Percentiles rank a stretch among this genome's conserved stretches.
phyloP scores from a whole-genome alignment of 192 early-diverging fungal genomes.

The Entophlyctis luteolus region DNA sequence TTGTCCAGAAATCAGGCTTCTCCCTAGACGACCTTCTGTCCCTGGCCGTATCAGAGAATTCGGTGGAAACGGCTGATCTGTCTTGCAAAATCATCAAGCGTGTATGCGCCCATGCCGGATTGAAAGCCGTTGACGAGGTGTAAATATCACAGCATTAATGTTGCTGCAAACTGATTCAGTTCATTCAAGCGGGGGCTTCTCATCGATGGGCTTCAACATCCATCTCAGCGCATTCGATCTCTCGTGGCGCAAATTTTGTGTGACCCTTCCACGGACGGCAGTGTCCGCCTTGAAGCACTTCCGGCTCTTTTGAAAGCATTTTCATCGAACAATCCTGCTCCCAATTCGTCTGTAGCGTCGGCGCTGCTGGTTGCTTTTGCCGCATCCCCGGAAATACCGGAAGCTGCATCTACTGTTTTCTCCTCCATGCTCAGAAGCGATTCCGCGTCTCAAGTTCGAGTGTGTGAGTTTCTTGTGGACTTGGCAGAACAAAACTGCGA shows the following conservation, averaged over 20 bases:
- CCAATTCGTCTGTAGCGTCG: not conserved
- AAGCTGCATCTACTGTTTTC: not conserved
- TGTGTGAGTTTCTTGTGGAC: too few relatives aligned
- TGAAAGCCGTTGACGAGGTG: conserved; percentile 1
- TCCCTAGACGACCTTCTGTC: too few relatives aligned
- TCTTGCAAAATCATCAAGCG: not conserved
- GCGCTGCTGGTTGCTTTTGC: not conserved
- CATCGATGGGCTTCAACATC: conserved; percentile 8
- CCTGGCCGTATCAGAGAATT: not conserved
- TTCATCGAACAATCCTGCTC: not conserved
- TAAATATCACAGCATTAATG: not conserved
- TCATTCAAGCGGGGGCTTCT: not conserved
- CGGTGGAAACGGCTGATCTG: not conserved
- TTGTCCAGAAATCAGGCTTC: too few relatives aligned
- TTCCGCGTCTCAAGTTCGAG: too few relatives aligned
- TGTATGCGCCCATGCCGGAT: not conserved
- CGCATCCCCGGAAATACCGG: not conserved
- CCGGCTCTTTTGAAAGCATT: not conserved
- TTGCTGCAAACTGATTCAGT: not conserved
- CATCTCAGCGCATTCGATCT: not conserved
- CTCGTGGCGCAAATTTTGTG: not conserved
- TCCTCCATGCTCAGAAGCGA: not conserved
- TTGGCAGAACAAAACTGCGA: too few relatives aligned
- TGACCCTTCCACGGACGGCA: not conserved
- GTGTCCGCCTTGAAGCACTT: not conserved